Base-by-base conservation (phyloP, 306 rosid genomes). In the Corylus americana region DNA sequence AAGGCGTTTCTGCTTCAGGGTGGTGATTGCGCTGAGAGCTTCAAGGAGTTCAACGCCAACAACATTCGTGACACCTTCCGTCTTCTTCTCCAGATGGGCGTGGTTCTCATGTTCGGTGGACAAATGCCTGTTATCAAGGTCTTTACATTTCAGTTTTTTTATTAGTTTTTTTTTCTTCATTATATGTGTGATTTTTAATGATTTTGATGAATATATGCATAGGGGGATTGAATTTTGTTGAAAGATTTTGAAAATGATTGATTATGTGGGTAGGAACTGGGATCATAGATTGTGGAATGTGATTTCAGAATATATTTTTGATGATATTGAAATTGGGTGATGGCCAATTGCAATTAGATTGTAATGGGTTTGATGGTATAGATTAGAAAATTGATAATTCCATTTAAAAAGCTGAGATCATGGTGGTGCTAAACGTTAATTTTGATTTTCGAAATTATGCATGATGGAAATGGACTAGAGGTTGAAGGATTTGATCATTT, bases 11-110 rank as follows among this genome's bases (percentile, higher is more conserved):
- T 85, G 55, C 86, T 85, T 29, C 89, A 82, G 67, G 89, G 86
- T 29, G 89, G 89, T 18, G 89, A 85, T 63, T 85, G 88, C 35
- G 85, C 88, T 20, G 88, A 85, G 85, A 85, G 88, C 73, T 85
- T 85, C 82, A 81, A 85, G 74, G 88, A 85, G 66, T 85, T 85
- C 75, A 78, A 85, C 45, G 88, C 83, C 80, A 85, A 85, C 47
- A 85, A 81, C 48, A 85, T 85, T 54, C 81, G 88, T 79, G 88
- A 85, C 53, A 85, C 88, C 7, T 85, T 85, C 50, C 79, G 88
- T 44, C 71, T 85, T 77, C 70, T 85, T 51, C 85, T 85, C 4
- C 88, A 85, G 79, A 85, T 85, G 88, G 16, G 88, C 8, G 85
- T 78, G 4, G 88, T 85, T 44, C 83, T 85, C 29, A 85, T 81